Base-by-base conservation (phyloP, 2,329 filamentous ascomycete genomes). In the Neopestalotiopsis rosae region DNA sequence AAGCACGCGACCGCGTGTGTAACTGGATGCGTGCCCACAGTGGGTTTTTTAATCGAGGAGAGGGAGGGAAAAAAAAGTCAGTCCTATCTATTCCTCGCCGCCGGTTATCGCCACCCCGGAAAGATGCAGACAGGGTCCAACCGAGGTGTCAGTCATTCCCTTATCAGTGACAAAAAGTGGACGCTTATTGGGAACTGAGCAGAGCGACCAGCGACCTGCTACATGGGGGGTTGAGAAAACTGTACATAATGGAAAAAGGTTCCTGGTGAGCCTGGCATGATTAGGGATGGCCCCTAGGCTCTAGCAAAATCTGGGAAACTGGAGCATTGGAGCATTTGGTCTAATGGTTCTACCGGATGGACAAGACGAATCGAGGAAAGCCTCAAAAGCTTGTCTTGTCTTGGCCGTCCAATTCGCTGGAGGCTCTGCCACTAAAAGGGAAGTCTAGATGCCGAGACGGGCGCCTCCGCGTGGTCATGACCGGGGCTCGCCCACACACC, bases 41-140 rank as follows among this genome's bases (percentile, higher is more conserved):
- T 52, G 45, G 45, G 45, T 52, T 52, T 52, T 52, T 52, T n/a
- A 52, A 52, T 52, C 45, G 45, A 52, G 45, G 17, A 52, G 45
- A 20, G 20, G 14, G n/a, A n/a, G 17, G 2, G 12, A 52, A 9
- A 10, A 52, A 52, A 52, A 52, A n/a, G 9, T 20, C 45, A 17
- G n/a, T 52, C 45, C 17, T 38, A 6, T 52, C 45, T 52, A 52
- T 52, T n/a, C 20, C n/a, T 52, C 45, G 45, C 45, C 45, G 45
- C 45, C 45, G 17, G 45, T 52, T 52, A 52, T 52, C 45, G 45
- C 45, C 45, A 17, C 45, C 20, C 45, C 17, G 45, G 45, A n/a
- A n/a, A 52, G 17, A 52, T 20, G 17, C 17, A 20, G 45, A 52
- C 45, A 52, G 45, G 45, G 45, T 52, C 45, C 45, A 52, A n/a